Evolutionary conservation across 495 filamentous ascomycete genomes (phyloP), one percentile per base, ranked within the genome.

Genomic region (Venustampulla echinocandica): DNA sequence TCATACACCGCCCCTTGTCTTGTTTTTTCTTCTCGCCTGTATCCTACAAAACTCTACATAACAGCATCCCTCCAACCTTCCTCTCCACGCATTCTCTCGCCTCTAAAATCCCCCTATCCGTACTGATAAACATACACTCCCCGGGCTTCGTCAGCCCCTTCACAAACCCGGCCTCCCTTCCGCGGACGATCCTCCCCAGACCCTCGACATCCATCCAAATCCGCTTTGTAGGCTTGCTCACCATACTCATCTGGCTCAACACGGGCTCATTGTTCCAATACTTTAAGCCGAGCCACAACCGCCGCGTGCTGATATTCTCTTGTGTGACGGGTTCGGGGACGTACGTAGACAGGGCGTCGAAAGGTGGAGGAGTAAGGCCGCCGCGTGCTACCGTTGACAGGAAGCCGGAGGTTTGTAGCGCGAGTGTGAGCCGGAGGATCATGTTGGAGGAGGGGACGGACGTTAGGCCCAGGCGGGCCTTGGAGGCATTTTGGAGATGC

Each of bases 271-370:
- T 86, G 57, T 88, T 80, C 76, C 76, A 88, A 70, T 98, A 98
- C 69, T 97, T 97, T 56, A 97, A 64, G 7, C 88, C 90, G 7
- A 98, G 57, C 92, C 92, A 98, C 6, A 98, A 65, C 38, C 92
- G 72, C 56, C 89, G 68, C 28, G 75, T 75, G 1, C 87, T 72
- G 4, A 90, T 70, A 65, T 96, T 97, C 53, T 73, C 77, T 43
- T 80, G 77, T 19, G 87, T 95, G 36, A 90, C 73, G 0, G 76
- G 70, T 54, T 81, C 77, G 59, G 63, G 63, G 55, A 62, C 73
- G 64, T 46, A 74, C 48, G 62, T 76, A 40, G 45, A 64, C 46
- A 71, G 74, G 54, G 45, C 56, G 32, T 72, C 69, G 1, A 75
- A 69, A 1, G 75, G 73, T 4, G 80, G 87, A 15, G 85, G 85